These are phyloP conservation scores for Spiromastix sp. DNA, from an alignment of 2,329 filamentous ascomycete genomes.

Conservation along the genomic window DNA sequence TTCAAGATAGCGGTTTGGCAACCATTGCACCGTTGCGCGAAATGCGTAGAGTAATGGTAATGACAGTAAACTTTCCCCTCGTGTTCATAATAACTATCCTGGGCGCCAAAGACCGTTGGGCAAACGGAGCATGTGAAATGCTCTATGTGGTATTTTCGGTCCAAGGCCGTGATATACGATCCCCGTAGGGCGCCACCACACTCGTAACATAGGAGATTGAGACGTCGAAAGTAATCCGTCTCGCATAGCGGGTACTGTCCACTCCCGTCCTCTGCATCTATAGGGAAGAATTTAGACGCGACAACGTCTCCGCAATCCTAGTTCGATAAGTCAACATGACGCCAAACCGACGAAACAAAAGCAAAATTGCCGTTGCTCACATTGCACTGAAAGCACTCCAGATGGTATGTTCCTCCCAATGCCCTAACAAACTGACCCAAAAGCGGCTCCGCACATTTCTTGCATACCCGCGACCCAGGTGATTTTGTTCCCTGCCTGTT, in stretches of 20 bases:
- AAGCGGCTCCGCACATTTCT: constrained; percentile 78
- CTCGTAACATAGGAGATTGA: constrained; percentile 82
- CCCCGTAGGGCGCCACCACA: constrained; percentile 88
- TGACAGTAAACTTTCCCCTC: constrained; percentile 95
- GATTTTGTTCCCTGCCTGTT: constrained; percentile 28
- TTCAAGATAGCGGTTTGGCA: constrained; percentile 96
- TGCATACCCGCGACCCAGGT: constrained; percentile 48
- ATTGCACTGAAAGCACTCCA: constrained; percentile 96
- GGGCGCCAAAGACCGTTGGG: constrained; percentile 92
- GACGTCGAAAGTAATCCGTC: constrained; percentile 89
- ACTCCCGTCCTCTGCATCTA: constrained; percentile 77
- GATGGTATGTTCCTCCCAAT: constrained; percentile 83
- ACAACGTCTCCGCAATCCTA: constrained; percentile 97
- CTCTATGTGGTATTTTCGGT: constrained; percentile 97
- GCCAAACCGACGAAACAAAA: constrained; percentile 9
- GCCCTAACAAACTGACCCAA: constrained; percentile 95
- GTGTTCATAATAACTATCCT: constrained; percentile 98
- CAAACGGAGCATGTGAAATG: constrained; percentile 98
- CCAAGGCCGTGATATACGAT: constrained; percentile 94
- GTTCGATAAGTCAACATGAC: constrained; percentile 13
- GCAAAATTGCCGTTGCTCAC: constrained; percentile 44
- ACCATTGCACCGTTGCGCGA: constrained; percentile 90
- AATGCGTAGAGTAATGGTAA: constrained; percentile 96
- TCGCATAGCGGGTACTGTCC: constrained; percentile 90
- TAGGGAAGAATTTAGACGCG: constrained; percentile 96